Evolutionary conservation across 352 stramenopile species (phyloP).

Genomic region (Pythium rishiriense): DNA sequence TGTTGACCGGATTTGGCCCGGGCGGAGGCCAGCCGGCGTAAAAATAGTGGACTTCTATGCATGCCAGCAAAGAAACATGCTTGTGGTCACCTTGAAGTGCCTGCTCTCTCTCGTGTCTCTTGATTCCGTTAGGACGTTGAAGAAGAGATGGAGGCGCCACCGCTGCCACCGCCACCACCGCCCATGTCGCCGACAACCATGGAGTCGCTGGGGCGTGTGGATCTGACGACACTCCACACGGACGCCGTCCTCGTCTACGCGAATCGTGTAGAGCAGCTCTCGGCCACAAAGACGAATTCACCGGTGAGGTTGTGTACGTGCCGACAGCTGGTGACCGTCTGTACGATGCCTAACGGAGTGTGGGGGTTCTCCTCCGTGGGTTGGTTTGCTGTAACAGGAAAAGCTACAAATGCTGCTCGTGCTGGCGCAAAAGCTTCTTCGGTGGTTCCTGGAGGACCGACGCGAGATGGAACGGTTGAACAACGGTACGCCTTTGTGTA

Average conservation of each 20-base stretch:
- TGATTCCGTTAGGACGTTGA: neutral
- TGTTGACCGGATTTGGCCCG: slow-evolving; percentile 8
- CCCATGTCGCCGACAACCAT: slow-evolving; percentile 24
- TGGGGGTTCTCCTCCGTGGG: neutral
- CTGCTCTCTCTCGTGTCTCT: neutral
- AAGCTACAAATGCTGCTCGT: slow-evolving; percentile 43
- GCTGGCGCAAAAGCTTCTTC: slow-evolving; percentile 39
- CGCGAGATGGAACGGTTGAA: slow-evolving; percentile 31
- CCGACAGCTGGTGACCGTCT: no score
- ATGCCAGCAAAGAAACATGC: neutral
- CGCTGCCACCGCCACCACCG: neutral
- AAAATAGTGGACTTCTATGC: slow-evolving; percentile 11
- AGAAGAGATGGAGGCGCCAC: neutral
- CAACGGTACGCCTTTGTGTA: slow-evolving; percentile 28
- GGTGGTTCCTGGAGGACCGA: slow-evolving; percentile 35
- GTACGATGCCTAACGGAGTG: no score
- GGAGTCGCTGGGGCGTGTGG: slow-evolving; percentile 35
- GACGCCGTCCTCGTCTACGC: slow-evolving; percentile 35
- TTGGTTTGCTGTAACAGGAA: slow-evolving; percentile 23
- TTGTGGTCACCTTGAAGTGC: neutral
- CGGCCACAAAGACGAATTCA: slow-evolving; percentile 20
- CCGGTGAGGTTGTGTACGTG: slow-evolving; percentile 24
- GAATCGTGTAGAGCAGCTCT: slow-evolving; percentile 27
- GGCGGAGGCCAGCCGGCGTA: neutral
- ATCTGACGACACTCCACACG: slow-evolving; percentile 26